Conservation (phyloP, 2,329 filamentous ascomycete species). For the Penicillium janthinellum region DNA sequence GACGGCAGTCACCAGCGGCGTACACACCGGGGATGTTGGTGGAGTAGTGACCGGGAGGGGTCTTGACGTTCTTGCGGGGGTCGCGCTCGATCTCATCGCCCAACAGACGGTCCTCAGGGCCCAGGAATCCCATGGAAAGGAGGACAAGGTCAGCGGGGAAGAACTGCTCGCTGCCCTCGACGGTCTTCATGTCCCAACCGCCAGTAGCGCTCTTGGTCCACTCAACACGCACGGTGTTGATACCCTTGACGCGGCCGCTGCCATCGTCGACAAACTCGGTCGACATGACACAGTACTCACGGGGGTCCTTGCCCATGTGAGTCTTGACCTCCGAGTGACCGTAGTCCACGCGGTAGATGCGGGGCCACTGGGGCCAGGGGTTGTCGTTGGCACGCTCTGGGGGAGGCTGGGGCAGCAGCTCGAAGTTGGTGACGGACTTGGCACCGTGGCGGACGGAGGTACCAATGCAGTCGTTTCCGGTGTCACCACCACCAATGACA, state of each 20-base stretch:
- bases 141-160: conserved; percentile 95
- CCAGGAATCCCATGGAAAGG: conserved; percentile 95
- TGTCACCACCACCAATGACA: conserved; percentile 96
- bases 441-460: conserved; percentile 94
- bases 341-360: conserved; percentile 98
- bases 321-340: conserved; percentile 94
- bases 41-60: conserved; percentile 78
- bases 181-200: conserved; percentile 98
- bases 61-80: conserved; percentile 94
- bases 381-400: conserved; percentile 89
- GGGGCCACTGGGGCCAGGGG: conserved; percentile 98
- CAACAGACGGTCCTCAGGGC: conserved; percentile 84
- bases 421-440: conserved; percentile 95
- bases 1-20: conserved; percentile 90
- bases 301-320: conserved; percentile 93
- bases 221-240: conserved; percentile 93
- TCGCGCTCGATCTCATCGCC: conserved; percentile 91
- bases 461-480: conserved; percentile 96
- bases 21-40: conserved; percentile 89
- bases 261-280: conserved; percentile 94
- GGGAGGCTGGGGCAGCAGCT: conserved; percentile 89
- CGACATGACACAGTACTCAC: conserved; percentile 98
- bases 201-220: conserved; percentile 89
- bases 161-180: conserved; percentile 90
- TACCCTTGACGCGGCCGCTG: conserved; percentile 84